Evolutionary conservation across 2,329 filamentous ascomycete genomes (phyloP).

Genomic region (Ascochyta pisi): DNA sequence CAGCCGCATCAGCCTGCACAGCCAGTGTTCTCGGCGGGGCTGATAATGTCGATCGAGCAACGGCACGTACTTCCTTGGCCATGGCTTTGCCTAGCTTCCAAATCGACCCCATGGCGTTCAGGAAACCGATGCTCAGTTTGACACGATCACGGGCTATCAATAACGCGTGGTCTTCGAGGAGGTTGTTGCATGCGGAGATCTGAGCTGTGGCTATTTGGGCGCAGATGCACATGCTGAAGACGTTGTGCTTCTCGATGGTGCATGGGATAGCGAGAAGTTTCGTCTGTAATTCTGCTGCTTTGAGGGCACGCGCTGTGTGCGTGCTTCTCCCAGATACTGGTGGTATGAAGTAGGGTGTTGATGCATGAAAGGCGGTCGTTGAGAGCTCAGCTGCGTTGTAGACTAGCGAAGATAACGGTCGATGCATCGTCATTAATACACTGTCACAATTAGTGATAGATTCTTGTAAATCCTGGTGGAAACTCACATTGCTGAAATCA

Average conservation of each 20-base stretch:
- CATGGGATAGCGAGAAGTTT: conserved; percentile 76
- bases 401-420: conserved; percentile 47
- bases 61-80: conserved; percentile 74
- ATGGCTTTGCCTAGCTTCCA: conserved; percentile 76
- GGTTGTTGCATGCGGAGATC: conserved; percentile 69
- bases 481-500: conserved; percentile 65
- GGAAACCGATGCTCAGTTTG: conserved; percentile 76
- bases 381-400: conserved; percentile 39
- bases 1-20: conserved; percentile 18
- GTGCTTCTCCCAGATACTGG: conserved; percentile 50
- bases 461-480: background rate
- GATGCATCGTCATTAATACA: conserved; percentile 48
- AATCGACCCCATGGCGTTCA: conserved; percentile 69
- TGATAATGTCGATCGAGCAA: conserved; percentile 71
- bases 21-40: conserved; percentile 16
- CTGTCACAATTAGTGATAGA: conserved; percentile 21
- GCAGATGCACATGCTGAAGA: conserved; percentile 39
- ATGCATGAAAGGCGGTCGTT: conserved; percentile 66
- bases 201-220: conserved; percentile 40
- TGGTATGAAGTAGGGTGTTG: conserved; percentile 58
- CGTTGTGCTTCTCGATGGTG: conserved; percentile 71
- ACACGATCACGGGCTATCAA: conserved; percentile 75
- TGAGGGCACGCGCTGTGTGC: conserved; percentile 80
- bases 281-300: conserved; percentile 78
- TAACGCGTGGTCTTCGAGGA: conserved; percentile 60